Evolutionary conservation across 1,139 yeast genomes (phyloP), one percentile per base, ranked within the genome.

Genomic region (Candida frijolesensis): DNA sequence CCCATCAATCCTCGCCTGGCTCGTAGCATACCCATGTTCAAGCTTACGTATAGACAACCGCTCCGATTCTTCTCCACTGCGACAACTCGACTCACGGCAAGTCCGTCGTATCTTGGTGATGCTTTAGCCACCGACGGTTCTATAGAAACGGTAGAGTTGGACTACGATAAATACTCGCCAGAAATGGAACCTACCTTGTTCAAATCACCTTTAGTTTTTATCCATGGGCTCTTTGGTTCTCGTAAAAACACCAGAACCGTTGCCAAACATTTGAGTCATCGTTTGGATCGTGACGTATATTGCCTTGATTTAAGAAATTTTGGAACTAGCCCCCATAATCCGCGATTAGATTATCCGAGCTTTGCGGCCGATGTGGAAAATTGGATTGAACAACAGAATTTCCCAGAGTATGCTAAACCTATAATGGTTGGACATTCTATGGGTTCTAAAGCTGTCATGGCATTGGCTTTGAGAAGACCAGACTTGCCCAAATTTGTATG

Each of bases 361-460:
- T 74, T 94, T 71, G 87, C 97, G 1, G 87, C 89, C 0, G 99
- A 94, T 66, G 91, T 94, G 22, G 91, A 85, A 61, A 61, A 68
- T 33, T 94, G 92, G 64, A 78, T 91, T 14, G 79, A 78, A 4
- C 75, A 82, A 16, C 59, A 68, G 0, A 55, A 84, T 11, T 71
- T 72, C 30, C 60, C 60, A 29, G 54, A 59, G n/a, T 46, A 18
- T 33, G 50, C 52, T 16, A 71, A 78, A 39, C 89, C 95, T 0
- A 82, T 89, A 16, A 57, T 94, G 19, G 76, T 94, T 25, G 99
- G 99, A 1, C 98, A 92, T 67, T 91, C 97, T 0, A 91, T 94
- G 97, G 99, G 99, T 6, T 98, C 97, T 9, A 94, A 94, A 63
- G 80, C 92, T 0, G 97, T 88, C 3, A 92, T 94, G 98, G 90